phyloP scores from a whole-genome alignment of 768 basidiomycete genomes.

The Thelephora aurantiotincta region DNA sequence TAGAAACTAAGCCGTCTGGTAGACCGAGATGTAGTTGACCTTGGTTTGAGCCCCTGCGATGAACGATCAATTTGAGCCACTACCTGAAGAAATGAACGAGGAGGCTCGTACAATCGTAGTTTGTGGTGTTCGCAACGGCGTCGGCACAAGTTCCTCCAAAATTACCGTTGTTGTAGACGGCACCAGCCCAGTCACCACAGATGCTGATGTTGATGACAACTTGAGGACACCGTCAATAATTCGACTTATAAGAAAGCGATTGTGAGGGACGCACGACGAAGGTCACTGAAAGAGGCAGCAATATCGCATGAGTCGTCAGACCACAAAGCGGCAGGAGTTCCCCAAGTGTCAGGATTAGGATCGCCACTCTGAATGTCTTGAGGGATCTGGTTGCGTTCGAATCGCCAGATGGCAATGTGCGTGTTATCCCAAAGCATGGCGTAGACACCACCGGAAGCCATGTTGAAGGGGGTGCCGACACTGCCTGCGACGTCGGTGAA shows the following conservation, averaged over 20 bases:
- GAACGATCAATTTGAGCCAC: not conserved
- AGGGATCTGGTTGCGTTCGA: conserved; percentile 22
- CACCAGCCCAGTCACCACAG: not conserved
- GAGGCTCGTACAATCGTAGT: not conserved
- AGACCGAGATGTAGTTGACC: not conserved
- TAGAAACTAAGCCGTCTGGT: not conserved
- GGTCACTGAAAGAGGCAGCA: conserved; percentile 8
- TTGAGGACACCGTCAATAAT: too few relatives aligned
- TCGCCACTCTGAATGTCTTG: conserved; percentile 18
- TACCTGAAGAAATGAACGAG: not conserved
- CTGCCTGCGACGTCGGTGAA: conserved; percentile 18
- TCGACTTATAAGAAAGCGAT: conserved; percentile 7
- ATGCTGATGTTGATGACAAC: conserved; percentile 13
- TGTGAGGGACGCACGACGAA: conserved; percentile 6
- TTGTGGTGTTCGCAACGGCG: not conserved
- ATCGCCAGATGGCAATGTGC: conserved; percentile 36
- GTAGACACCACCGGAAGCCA: conserved; percentile 26
- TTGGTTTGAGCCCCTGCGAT: not conserved
- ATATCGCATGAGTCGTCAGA: not conserved
- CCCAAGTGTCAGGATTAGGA: conserved; percentile 20
- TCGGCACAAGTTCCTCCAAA: conserved; percentile 2
- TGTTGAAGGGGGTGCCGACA: conserved; percentile 31
- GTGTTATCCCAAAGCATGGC: conserved; percentile 22
- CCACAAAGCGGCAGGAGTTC: not conserved
- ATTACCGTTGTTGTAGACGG: not conserved